phyloP scores from a whole-genome alignment of 345 rosid genomes.

The Turritis glabra region DNA sequence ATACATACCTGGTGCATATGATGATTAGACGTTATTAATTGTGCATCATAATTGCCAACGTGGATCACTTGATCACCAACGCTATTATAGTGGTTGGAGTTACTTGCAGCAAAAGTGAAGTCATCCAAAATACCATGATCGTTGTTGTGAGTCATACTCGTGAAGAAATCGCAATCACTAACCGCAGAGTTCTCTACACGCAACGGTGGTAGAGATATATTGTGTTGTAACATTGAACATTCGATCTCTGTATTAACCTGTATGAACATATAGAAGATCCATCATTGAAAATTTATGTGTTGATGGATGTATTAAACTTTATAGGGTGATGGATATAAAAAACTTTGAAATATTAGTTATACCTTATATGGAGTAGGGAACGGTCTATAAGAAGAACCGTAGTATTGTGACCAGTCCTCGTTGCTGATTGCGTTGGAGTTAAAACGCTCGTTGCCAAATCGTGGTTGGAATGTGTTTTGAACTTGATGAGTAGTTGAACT shows the following conservation, averaged over 20 bases:
- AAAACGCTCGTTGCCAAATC: conserved; percentile 30
- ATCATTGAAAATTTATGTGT: background rate
- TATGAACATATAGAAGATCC: background rate
- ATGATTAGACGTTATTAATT: conserved; percentile 57
- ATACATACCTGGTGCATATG: conserved; percentile 59
- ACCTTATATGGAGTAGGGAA: conserved; percentile 34
- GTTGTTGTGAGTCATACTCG: conserved; percentile 39
- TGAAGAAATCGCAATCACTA: conserved; percentile 38
- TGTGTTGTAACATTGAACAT: conserved; percentile 41
- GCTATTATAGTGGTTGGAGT: conserved; percentile 27
- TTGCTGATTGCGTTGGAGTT: conserved; percentile 25
- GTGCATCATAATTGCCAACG: conserved; percentile 48
- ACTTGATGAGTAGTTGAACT: conserved; percentile 35
- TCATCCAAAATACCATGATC: conserved; percentile 45
- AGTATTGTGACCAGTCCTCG: conserved; percentile 35
- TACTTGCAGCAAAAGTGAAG: conserved; percentile 55
- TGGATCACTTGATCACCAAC: conserved; percentile 44
- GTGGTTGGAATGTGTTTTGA: conserved; percentile 34
- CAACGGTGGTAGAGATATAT: conserved; percentile 54
- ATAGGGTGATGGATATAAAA: background rate
- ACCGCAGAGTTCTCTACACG: conserved; percentile 57
- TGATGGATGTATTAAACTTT: background rate
- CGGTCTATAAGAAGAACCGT: conserved; percentile 31
- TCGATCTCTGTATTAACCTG: conserved; percentile 42
- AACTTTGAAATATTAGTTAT: background rate